Conservation (phyloP, 176 grass and related monocot genomes). For the Triticum monococcum region DNA sequence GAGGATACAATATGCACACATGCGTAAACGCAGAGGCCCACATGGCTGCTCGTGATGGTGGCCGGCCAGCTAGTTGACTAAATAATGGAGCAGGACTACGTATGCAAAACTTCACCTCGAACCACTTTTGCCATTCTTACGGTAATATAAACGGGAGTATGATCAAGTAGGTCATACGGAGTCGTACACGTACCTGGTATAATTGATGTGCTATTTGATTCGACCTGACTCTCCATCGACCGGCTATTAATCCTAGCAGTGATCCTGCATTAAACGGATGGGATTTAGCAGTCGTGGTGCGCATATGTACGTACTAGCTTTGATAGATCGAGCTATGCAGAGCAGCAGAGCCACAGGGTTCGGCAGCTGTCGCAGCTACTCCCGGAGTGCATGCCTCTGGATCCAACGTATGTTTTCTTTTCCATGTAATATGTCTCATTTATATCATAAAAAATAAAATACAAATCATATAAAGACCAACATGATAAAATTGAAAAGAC, state of each 20-base stretch:
- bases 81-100: neutral
- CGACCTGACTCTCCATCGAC: neutral
- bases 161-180: neutral
- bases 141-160: neutral
- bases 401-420: neutral
- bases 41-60: constrained; percentile 13
- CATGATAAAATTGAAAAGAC: too few species aligned
- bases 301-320: neutral
- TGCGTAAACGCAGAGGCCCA: neutral
- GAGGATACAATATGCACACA: constrained; percentile 10
- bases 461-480: too few species aligned
- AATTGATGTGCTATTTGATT: neutral
- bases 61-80: neutral
- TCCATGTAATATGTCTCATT: too few species aligned
- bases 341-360: neutral
- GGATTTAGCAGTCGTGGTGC: neutral
- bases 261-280: neutral
- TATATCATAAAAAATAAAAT: too few species aligned
- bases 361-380: neutral
- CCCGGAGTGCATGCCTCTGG: too few species aligned
- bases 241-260: neutral
- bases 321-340: neutral
- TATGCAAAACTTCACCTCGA: neutral
- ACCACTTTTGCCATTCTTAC: neutral
- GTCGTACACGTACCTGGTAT: neutral